These are phyloP conservation scores for Penicillium sp. DNA, from an alignment of 2,329 filamentous ascomycete species.

Conservation along the genomic window DNA sequence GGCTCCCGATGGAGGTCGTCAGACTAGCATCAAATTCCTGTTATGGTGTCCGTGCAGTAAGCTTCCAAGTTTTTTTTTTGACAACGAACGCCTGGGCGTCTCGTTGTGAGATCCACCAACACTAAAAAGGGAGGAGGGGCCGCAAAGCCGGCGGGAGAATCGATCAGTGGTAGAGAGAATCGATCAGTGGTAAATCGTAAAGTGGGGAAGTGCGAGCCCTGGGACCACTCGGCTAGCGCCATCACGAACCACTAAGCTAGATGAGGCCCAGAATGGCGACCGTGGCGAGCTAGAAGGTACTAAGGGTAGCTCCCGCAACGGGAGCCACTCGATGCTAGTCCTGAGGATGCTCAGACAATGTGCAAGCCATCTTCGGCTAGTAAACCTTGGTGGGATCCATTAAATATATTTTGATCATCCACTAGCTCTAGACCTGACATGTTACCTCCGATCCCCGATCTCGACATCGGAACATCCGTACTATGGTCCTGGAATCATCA, in stretches of 20 bases:
- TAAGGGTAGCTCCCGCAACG: neutral
- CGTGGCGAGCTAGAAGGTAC: neutral
- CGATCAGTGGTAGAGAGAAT: neutral
- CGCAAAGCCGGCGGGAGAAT: neutral
- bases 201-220: too few relatives aligned
- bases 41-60: neutral
- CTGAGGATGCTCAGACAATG: neutral
- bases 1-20: neutral
- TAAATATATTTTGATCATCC: neutral
- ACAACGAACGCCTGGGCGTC: neutral
- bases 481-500: neutral
- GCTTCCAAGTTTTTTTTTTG: neutral
- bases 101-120: too few relatives aligned
- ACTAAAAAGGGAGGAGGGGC: neutral
- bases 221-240: neutral
- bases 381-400: neutral
- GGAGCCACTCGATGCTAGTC: neutral
- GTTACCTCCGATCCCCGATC: constrained; percentile 2
- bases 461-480: neutral
- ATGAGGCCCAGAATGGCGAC: neutral
- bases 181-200: neutral
- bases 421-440: neutral
- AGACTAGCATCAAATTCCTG: neutral
- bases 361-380: too few relatives aligned
- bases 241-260: neutral